Base-by-base conservation (phyloP, 2,329 filamentous ascomycete species). In the Bertia moriformis region DNA sequence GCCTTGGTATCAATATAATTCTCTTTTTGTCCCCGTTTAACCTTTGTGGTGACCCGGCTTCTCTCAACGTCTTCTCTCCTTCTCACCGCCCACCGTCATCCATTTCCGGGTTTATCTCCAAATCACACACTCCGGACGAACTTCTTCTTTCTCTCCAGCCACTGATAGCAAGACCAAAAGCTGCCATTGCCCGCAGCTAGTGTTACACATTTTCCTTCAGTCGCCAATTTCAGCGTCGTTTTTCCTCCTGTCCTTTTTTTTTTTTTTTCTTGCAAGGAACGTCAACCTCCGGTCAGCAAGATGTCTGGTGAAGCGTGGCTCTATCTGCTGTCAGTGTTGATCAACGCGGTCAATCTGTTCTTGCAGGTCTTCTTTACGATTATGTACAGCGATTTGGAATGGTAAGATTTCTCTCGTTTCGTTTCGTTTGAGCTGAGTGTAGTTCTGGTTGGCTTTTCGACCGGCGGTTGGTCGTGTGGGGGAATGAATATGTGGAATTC, bases 331-430 rank as follows among this genome's bases (percentile, higher is more conserved):
- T 81, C 89, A 66, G 93, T 98, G 63, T 75, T 98, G 60, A 93
- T 98, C 71, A 98, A 98, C 70, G 91, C 91, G 69, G 88, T 98
- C 77, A 98, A 98, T 72, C 76, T 98, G 57, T 98, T 98, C 66
- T 74, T 98, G 42, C 93, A 98, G 69, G 91, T 98, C 53, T 98
- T 98, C 75, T 98, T 98, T 70, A 98, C 91, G 42, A 98, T 98
- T 59, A 98, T 98, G 93, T 98, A 96, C 69, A 94, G 86, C 64
- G 91, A 98, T 73, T 67, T 98, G 55, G 91, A 98, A 82, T 98
- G 91, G 88, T 93, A 69, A 56, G 84, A 71, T 24, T n/a, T 19
- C 15, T n/a, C n/a, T 38, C 33, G n/a, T n/a, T n/a, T n/a, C n/a
- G n/a, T n/a, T n/a, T n/a, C n/a, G n/a, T n/a, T n/a, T n/a, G n/a